A percentile compares a stretch with the other conserved stretches of the same genome.
Evolutionary conservation across 345 rosid species (phyloP).

Genomic region (Ricinus communis): DNA sequence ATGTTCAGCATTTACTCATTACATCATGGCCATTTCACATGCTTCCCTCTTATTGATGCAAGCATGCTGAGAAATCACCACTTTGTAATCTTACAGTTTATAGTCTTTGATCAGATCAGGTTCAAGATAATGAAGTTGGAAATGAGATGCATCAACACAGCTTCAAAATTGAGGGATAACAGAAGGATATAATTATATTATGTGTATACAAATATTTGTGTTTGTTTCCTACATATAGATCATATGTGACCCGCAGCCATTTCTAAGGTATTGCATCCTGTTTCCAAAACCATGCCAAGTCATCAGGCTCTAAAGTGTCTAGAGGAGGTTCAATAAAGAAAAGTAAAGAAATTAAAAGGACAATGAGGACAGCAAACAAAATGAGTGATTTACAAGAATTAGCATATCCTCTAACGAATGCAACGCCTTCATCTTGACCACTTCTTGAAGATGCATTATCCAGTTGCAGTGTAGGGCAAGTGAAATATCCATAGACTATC

Average conservation of each 20-base stretch:
- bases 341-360: conserved; percentile 46
- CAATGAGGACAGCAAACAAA: conserved; percentile 43
- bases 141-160: background rate
- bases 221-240: background rate
- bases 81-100: too few species aligned
- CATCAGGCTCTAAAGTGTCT: conserved; percentile 32
- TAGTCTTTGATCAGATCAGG: background rate
- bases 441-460: conserved; percentile 48
- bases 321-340: conserved; percentile 59
- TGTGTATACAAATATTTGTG: background rate
- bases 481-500: conserved; percentile 55
- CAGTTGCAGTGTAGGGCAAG: conserved; percentile 60
- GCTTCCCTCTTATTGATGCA: too few species aligned
- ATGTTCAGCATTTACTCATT: too few species aligned
- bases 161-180: background rate
- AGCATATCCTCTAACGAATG: conserved; percentile 37
- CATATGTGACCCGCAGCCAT: too few species aligned
- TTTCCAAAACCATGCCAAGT: conserved; percentile 14
- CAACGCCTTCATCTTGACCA: conserved; percentile 55
- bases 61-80: too few species aligned
- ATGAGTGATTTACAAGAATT: conserved; percentile 65
- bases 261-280: background rate
- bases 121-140: background rate
- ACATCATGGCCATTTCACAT: too few species aligned
- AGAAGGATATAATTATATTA: too few species aligned